Percentiles rank a stretch among this genome's conserved stretches.
phyloP scores from a whole-genome alignment of 139 green algal genomes.

The Tetraselmis chui region DNA sequence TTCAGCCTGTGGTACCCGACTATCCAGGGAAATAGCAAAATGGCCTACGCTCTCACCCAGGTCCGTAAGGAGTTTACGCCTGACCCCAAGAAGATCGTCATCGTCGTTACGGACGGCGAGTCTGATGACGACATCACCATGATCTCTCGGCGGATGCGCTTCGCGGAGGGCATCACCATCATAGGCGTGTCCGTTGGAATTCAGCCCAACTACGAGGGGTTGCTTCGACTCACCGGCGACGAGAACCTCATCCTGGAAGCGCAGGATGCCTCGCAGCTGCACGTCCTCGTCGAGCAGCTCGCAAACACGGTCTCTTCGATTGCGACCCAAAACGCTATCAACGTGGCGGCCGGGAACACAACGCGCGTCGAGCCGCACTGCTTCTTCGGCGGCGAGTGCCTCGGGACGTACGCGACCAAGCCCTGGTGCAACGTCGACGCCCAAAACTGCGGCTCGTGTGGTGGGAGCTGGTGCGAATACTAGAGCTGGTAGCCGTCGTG shows the following conservation, averaged over 20 bases:
- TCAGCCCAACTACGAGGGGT: background rate
- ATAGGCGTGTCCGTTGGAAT: background rate
- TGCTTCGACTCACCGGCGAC: background rate
- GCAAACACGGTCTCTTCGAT: background rate
- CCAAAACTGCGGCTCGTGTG: background rate
- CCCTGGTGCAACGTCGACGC: background rate
- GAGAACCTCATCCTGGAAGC: background rate
- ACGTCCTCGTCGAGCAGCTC: background rate
- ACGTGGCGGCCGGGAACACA: background rate
- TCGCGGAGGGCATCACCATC: background rate
- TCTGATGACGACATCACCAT: background rate
- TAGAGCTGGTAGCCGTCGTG: too few species aligned
- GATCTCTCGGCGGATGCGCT: background rate
- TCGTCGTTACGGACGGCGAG: background rate
- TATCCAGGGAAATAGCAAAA: background rate
- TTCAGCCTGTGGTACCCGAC: background rate
- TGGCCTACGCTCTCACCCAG: background rate
- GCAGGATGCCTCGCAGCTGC: background rate
- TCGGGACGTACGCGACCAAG: background rate
- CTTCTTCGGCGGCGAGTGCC: background rate
- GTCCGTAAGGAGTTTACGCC: background rate
- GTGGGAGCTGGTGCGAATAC: background rate
- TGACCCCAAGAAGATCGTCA: background rate
- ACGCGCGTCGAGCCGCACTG: background rate
- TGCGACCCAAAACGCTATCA: background rate